Percentiles rank a stretch among this genome's conserved stretches.
phyloP scores from a whole-genome alignment of 768 basidiomycete genomes.

The Psilocybe cyanescens region DNA sequence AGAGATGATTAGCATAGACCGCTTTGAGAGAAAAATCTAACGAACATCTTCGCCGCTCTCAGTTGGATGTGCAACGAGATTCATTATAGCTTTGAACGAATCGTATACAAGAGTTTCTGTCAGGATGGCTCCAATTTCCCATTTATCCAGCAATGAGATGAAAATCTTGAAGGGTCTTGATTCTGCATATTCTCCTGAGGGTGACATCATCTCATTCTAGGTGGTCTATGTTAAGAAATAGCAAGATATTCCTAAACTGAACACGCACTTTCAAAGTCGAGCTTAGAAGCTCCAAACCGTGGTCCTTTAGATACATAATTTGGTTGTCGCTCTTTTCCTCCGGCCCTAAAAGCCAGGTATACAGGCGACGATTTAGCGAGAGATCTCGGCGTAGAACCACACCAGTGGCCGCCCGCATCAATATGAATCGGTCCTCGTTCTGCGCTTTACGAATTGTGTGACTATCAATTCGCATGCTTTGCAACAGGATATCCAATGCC shows the following conservation, averaged over 20 bases:
- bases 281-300: conserved; percentile 75
- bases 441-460: conserved; percentile 70
- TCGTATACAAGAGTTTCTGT: conserved; percentile 83
- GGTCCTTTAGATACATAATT: conserved; percentile 63
- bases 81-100: conserved; percentile 73
- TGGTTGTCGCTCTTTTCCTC: conserved; percentile 81
- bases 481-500: conserved; percentile 82
- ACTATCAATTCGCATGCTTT: conserved; percentile 77
- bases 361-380: conserved; percentile 89
- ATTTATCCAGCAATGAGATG: conserved; percentile 93
- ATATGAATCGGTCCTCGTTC: conserved; percentile 73
- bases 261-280: conserved; percentile 65
- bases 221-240: background rate
- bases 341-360: conserved; percentile 89
- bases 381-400: conserved; percentile 94
- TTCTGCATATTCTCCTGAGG: conserved; percentile 73
- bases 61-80: conserved; percentile 51
- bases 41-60: conserved; percentile 68
- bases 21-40: conserved; percentile 3
- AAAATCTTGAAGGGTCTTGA: conserved; percentile 95
- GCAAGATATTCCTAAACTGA: background rate
- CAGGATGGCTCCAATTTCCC: conserved; percentile 88
- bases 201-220: conserved; percentile 78
- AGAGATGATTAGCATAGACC: background rate
- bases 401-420: conserved; percentile 84